phyloP scores from a whole-genome alignment of 2,329 filamentous ascomycete species.

The Endoconidiophora laricicola region DNA sequence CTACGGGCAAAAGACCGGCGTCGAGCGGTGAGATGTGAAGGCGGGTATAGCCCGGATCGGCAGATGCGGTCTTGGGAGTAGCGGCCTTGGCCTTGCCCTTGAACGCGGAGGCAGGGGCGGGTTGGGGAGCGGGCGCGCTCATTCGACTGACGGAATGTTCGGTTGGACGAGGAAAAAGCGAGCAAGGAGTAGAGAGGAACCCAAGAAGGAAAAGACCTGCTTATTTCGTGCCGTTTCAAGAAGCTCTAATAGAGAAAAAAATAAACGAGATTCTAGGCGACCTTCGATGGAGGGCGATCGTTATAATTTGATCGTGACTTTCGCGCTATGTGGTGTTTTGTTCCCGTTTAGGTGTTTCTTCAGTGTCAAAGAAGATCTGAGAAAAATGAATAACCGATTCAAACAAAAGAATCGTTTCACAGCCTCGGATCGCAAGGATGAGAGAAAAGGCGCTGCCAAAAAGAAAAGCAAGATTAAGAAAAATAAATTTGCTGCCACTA shows the following conservation, averaged over 20 bases:
- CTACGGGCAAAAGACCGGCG: conserved; percentile 51
- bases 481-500: conserved; percentile 4
- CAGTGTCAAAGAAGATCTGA: background rate
- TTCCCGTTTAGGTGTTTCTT: too few relatives aligned
- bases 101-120: conserved; percentile 1
- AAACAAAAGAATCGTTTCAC: background rate
- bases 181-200: background rate
- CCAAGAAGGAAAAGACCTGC: background rate
- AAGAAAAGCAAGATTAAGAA: background rate
- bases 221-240: too few relatives aligned
- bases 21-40: conserved; percentile 84
- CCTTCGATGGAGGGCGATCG: background rate
- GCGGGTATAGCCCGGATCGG: conserved; percentile 14
- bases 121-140: conserved; percentile 2
- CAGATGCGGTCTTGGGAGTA: conserved; percentile 1
- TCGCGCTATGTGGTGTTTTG: too few relatives aligned
- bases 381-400: background rate
- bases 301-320: too few relatives aligned
- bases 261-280: background rate
- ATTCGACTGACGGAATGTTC: background rate
- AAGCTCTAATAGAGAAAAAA: background rate
- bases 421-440: conserved; percentile 1
- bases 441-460: background rate
- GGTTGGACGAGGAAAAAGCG: background rate
- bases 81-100: conserved; percentile 7